These are phyloP conservation scores for Candida krabiensis DNA, from an alignment of 805 yeast genomes.

Conservation along the genomic window DNA sequence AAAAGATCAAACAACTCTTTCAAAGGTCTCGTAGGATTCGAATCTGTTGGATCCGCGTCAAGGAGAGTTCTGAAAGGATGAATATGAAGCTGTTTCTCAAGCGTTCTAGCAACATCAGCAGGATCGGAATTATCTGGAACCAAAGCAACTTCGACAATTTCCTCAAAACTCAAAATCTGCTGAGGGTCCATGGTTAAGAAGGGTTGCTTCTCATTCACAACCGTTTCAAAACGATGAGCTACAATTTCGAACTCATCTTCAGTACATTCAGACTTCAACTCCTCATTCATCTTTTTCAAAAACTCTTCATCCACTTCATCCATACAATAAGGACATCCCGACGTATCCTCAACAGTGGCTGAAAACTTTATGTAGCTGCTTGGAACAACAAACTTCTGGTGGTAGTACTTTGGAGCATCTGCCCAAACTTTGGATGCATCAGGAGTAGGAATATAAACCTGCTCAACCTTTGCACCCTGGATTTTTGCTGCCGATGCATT, in stretches of 20 bases:
- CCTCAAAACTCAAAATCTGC: constrained; percentile 69
- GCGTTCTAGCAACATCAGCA: constrained; percentile 53
- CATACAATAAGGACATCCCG: constrained; percentile 83
- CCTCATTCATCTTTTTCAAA: constrained; percentile 42
- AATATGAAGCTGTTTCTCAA: constrained; percentile 56
- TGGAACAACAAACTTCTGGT: constrained; percentile 67
- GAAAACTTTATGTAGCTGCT: constrained; percentile 81
- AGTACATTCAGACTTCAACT: constrained; percentile 46
- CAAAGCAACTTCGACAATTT: constrained; percentile 54
- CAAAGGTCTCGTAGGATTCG: constrained; percentile 44
- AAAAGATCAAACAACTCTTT: constrained; percentile 50
- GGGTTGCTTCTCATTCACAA: constrained; percentile 82
- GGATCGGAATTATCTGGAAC: constrained; percentile 48
- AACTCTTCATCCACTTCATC: constrained; percentile 86
- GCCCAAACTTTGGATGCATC: constrained; percentile 85
- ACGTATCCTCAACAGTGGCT: constrained; percentile 94
- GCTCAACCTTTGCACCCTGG: constrained; percentile 48
- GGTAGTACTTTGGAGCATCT: constrained; percentile 73
- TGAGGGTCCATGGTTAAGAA: constrained; percentile 82
- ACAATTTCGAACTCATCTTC: constrained; percentile 87
- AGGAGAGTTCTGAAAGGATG: constrained; percentile 60
- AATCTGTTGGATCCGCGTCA: constrained; percentile 45
- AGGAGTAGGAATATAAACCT: constrained; percentile 92
- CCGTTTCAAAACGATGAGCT: constrained; percentile 69
- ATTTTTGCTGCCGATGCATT: constrained; percentile 73